phyloP scores from a whole-genome alignment of 345 rosid species.

The Pseudoturritis turrita region DNA sequence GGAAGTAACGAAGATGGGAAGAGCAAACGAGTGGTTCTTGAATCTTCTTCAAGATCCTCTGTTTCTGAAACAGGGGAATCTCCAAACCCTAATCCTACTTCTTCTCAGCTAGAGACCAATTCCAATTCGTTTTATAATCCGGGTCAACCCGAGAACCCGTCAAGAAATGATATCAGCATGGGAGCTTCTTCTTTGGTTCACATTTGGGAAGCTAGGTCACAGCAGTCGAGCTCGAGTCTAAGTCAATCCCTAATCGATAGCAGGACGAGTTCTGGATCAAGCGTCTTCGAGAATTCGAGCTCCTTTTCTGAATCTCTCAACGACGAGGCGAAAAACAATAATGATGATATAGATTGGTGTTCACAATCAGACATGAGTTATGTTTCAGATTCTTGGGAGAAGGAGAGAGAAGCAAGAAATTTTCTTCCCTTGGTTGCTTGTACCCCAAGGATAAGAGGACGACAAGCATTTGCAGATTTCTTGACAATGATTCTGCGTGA shows the following conservation, averaged over 20 bases:
- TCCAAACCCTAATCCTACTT: neutral
- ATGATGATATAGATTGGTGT: slow-evolving; percentile 28
- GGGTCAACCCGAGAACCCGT: slow-evolving; percentile 6
- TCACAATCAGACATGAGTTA: slow-evolving; percentile 23
- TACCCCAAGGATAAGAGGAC: slow-evolving; percentile 56
- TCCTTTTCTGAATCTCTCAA: slow-evolving; percentile 9
- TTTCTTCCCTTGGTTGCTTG: slow-evolving; percentile 27
- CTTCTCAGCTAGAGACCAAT: neutral
- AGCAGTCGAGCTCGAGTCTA: slow-evolving; percentile 23
- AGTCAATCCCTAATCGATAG: slow-evolving; percentile 10
- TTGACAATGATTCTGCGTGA: slow-evolving; percentile 44
- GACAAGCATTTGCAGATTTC: slow-evolving; percentile 56
- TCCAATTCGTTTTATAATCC: neutral
- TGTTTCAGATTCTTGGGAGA: slow-evolving; percentile 33
- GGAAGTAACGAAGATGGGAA: neutral
- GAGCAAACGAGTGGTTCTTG: slow-evolving; percentile 3
- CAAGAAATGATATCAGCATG: slow-evolving; percentile 12
- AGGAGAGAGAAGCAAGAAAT: slow-evolving; percentile 37
- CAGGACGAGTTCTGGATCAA: neutral
- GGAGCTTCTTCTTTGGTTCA: slow-evolving; percentile 82
- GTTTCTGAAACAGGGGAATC: slow-evolving; percentile 37
- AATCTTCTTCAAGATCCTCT: slow-evolving; percentile 22
- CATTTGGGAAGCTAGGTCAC: slow-evolving; percentile 77
- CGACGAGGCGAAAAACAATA: neutral
- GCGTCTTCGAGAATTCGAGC: slow-evolving; percentile 16